phyloP scores from a whole-genome alignment of 73 alveolate species.

The Tetrahymena thermophila region DNA sequence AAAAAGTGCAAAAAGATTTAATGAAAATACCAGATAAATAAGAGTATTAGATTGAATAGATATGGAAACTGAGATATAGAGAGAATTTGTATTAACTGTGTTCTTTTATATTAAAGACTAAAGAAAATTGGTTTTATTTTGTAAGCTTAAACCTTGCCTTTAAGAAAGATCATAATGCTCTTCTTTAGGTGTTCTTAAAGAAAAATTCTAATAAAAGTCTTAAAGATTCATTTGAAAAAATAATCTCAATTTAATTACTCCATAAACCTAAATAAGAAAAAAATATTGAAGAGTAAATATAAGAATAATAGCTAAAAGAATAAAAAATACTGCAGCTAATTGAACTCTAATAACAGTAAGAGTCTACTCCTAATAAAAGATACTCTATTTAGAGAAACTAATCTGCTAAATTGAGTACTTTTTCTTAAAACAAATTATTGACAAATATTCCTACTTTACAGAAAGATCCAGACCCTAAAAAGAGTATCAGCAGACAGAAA shows the following conservation, averaged over 20 bases:
- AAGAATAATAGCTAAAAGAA: not conserved
- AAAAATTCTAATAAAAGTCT: not conserved
- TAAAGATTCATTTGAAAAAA: not conserved
- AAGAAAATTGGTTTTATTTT: not conserved
- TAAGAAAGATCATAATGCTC: not conserved
- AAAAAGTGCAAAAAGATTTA: not conserved
- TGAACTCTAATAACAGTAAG: not conserved
- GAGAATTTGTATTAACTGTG: not conserved
- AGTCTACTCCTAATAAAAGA: not conserved
- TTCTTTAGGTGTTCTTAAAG: not conserved
- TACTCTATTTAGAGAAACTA: not conserved
- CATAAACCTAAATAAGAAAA: not conserved
- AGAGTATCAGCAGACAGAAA: not conserved
- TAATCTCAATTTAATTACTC: not conserved
- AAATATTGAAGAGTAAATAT: not conserved
- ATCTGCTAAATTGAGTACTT: not conserved
- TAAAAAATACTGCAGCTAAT: not conserved
- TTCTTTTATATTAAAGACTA: not conserved
- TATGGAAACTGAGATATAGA: not conserved
- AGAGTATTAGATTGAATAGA: not conserved
- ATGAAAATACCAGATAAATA: not conserved
- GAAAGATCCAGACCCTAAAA: not conserved
- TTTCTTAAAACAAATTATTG: not conserved
- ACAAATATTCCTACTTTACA: not conserved
- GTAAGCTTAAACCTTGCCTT: not conserved